Percentiles rank a stretch among this genome's conserved stretches.
Conservation (phyloP, 2,329 filamentous ascomycete genomes). For the Sarocladium kiliense region DNA sequence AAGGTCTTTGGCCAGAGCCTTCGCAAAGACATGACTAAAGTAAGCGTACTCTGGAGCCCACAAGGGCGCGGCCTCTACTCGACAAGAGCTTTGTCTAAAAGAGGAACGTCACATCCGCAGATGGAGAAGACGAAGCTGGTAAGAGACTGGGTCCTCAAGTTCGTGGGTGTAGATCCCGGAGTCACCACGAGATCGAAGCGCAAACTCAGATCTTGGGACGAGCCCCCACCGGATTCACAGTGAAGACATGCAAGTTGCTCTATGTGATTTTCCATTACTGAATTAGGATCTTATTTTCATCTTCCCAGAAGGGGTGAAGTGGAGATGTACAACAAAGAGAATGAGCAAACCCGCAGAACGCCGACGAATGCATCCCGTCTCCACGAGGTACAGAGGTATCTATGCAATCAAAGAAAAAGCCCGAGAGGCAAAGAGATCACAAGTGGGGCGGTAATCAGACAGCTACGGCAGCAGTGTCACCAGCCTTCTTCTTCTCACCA, state of each 20-base stretch:
- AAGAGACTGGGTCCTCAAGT: slow-evolving; percentile 68
- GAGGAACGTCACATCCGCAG: slow-evolving; percentile 38
- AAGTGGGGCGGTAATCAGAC: background rate
- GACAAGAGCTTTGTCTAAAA: slow-evolving; percentile 38
- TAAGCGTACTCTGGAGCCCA: slow-evolving; percentile 60
- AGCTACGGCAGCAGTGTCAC: slow-evolving; percentile 16
- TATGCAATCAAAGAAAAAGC: background rate
- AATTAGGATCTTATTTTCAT: background rate
- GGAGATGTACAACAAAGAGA: slow-evolving; percentile 8
- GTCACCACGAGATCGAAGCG: slow-evolving; percentile 12
- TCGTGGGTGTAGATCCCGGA: slow-evolving; percentile 46
- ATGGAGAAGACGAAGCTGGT: slow-evolving; percentile 61
- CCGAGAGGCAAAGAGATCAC: background rate
- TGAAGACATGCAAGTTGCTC: background rate
- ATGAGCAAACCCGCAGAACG: background rate
- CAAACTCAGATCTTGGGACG: slow-evolving; percentile 28
- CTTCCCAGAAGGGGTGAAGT: slow-evolving; percentile 7
- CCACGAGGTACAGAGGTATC: slow-evolving; percentile 1
- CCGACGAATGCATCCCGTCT: background rate
- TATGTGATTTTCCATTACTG: slow-evolving; percentile 1
- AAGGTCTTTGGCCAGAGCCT: slow-evolving; percentile 83
- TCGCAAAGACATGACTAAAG: slow-evolving; percentile 61
- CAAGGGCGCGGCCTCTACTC: slow-evolving; percentile 51
- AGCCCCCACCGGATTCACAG: slow-evolving; percentile 22
- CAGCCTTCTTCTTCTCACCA: slow-evolving; percentile 20